These are phyloP conservation scores for Trichoderma harzianum DNA, from an alignment of 2,329 filamentous ascomycete genomes.

Conservation along the genomic window DNA sequence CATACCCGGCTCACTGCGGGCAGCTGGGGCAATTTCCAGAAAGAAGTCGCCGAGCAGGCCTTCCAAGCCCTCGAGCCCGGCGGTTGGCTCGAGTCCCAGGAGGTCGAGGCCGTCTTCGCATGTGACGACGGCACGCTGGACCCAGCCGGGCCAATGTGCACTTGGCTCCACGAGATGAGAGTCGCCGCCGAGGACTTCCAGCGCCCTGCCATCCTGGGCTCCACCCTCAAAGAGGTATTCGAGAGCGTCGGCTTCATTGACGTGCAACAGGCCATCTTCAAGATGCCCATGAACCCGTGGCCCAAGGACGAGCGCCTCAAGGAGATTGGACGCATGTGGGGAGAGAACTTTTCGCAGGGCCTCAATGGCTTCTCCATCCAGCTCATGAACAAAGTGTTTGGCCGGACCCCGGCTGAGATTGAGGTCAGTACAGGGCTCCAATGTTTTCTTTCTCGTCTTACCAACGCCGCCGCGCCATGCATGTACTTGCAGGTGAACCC, in stretches of 20 bases:
- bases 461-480: background rate
- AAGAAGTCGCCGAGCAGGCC: conserved; percentile 49
- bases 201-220: conserved; percentile 37
- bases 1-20: conserved; percentile 50
- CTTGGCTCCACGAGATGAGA: conserved; percentile 41
- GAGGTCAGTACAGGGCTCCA: conserved; percentile 38
- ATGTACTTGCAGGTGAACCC: background rate
- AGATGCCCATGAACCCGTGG: conserved; percentile 54
- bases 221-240: conserved; percentile 36
- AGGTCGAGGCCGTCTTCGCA: conserved; percentile 37
- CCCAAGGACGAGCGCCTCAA: conserved; percentile 44
- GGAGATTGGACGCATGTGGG: conserved; percentile 44
- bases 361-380: conserved; percentile 44
- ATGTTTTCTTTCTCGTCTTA: background rate
- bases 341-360: conserved; percentile 40
- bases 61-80: conserved; percentile 48
- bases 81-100: conserved; percentile 54
- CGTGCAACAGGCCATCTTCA: conserved; percentile 50
- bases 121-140: conserved; percentile 47
- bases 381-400: conserved; percentile 40
- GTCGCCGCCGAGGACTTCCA: conserved; percentile 36
- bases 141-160: conserved; percentile 35
- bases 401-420: conserved; percentile 43
- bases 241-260: conserved; percentile 53
- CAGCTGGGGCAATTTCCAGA: conserved; percentile 48